Evolutionary conservation across 495 filamentous ascomycete species (phyloP).

Genomic region (Bacidia rubella): DNA sequence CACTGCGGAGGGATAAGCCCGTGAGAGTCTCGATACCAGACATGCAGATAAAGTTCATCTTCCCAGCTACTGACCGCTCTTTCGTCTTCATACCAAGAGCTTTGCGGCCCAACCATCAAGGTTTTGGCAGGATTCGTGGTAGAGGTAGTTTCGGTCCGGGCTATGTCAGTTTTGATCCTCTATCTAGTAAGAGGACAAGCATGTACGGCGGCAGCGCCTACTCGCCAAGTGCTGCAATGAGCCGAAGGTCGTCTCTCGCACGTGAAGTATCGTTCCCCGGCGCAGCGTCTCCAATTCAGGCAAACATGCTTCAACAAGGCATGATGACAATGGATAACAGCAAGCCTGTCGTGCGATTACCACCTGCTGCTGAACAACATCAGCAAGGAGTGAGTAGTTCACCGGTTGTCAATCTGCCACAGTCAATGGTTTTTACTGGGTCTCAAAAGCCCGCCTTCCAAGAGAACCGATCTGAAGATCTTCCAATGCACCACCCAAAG

Average conservation of each 20-base stretch:
- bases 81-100: conserved; percentile 98
- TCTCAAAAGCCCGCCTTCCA: conserved; percentile 62
- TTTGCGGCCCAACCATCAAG: conserved; percentile 81
- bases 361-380: conserved; percentile 40
- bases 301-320: conserved; percentile 54
- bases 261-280: conserved; percentile 59
- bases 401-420: conserved; percentile 36
- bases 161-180: conserved; percentile 50
- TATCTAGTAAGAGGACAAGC: conserved; percentile 60
- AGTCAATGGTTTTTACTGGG: conserved; percentile 44
- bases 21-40: conserved; percentile 86
- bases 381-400: conserved; percentile 16
- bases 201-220: conserved; percentile 73
- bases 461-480: conserved; percentile 58
- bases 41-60: conserved; percentile 69
- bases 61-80: conserved; percentile 74
- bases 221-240: conserved; percentile 82
- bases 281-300: conserved; percentile 63
- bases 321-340: conserved; percentile 41
- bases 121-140: conserved; percentile 51
- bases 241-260: conserved; percentile 78
- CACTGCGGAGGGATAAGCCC: conserved; percentile 89
- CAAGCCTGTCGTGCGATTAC: conserved; percentile 77
- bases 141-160: conserved; percentile 47
- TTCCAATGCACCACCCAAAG: conserved; percentile 92